These are phyloP conservation scores for Fusarium protoensiforme DNA, from an alignment of 2,329 filamentous ascomycete species.

Conservation along the genomic window DNA sequence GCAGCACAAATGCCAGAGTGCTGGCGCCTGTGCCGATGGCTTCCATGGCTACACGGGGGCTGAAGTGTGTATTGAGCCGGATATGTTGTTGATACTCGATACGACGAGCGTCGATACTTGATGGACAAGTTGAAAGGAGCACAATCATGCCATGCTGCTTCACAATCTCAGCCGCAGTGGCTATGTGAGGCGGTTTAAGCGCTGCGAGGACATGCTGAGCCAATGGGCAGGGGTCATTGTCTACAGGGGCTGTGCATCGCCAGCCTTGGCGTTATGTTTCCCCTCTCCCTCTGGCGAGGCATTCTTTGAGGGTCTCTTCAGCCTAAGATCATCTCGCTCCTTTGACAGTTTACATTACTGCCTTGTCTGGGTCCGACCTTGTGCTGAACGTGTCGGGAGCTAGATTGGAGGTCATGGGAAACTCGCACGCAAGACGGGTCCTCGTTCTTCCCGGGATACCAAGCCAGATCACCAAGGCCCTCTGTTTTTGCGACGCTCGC, in stretches of 20 bases:
- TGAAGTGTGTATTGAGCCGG: not conserved
- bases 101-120: too few species aligned
- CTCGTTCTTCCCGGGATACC: not conserved
- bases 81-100: not conserved
- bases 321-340: not conserved
- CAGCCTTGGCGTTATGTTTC: not conserved
- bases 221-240: not conserved
- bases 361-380: not conserved
- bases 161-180: not conserved
- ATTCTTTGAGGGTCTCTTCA: not conserved
- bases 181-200: not conserved
- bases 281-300: not conserved
- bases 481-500: too few species aligned
- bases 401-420: not conserved
- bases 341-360: not conserved
- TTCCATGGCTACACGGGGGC: not conserved
- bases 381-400: too few species aligned
- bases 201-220: not conserved
- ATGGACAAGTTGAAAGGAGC: not conserved
- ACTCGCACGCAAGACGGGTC: not conserved
- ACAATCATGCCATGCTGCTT: not conserved
- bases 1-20: constrained; percentile 13
- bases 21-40: constrained; percentile 15
- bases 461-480: too few species aligned
- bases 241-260: not conserved